Evolutionary conservation across 1,284 basidiomycete species (phyloP), one percentile per base, ranked within the genome.

Genomic region (Xerocomus nothofagi): DNA sequence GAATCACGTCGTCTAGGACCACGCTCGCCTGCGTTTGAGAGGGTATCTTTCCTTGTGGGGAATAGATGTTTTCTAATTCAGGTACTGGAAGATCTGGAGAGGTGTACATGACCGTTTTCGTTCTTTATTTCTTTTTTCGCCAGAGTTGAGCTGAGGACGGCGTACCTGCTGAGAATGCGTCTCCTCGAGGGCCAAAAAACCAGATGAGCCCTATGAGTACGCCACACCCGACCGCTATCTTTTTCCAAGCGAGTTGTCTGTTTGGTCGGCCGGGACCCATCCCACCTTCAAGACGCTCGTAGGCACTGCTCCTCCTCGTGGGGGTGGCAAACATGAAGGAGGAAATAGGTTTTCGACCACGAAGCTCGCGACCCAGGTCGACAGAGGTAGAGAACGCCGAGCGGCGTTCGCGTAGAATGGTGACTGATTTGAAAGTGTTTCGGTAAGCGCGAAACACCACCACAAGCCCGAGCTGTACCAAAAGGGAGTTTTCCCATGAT

Each of bases 271-370:
- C 65, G 6, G 77, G 73, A 9, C 79, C 81, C 66, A 81, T 73
- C 11, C 84, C 84, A 36, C 76, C 57, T 63, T 87, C 84, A 32
- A 87, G 73, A 32, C 82, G 75, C 48, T 86, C 83, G 63, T 85
- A 87, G 62, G 77, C 76, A 57, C 67, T 71, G 57, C 68, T 79
- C 30, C 68, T 79, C 30, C 76, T 68, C 3, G 80, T 74, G 6
- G 78, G 75, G 37, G 74, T 48, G 23, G 59, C 11, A 32, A 62
- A 44, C 62, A 70, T 65, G 32, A 57, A 57, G 3, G 44, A 42
- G 31, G 42, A 33, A 1, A 32, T 14, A 9, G 47, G 44, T 18
- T 15, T 43, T 33, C 51, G 63, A 49, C 54, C 62, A 57, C 67
- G 66, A 53, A 61, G 50, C 50, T 54, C 50, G 17, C 43, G 45